A percentile compares a stretch with the other conserved stretches of the same genome.
Conservation (phyloP, 345 rosid genomes). For the Capsella bursapastoris region DNA sequence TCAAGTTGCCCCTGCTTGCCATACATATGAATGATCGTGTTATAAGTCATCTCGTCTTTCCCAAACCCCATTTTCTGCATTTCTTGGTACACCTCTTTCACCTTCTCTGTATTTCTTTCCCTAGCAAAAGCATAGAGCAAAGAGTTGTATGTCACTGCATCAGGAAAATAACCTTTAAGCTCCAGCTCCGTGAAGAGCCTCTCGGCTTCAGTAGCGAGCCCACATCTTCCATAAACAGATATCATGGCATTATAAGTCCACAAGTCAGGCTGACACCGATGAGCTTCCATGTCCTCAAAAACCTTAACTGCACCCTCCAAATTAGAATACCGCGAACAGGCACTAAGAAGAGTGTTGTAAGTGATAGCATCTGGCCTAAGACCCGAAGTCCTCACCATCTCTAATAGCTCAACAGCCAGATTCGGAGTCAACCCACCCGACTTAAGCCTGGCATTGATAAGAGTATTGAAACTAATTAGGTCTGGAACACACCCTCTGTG, state of each 20-base stretch:
- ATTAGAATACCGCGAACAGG: slow-evolving; percentile 80
- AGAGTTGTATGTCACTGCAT: slow-evolving; percentile 91
- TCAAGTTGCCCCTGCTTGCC: slow-evolving; percentile 86
- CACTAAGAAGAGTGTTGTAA: slow-evolving; percentile 87
- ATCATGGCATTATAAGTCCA: slow-evolving; percentile 99
- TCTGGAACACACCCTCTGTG: slow-evolving; percentile 84
- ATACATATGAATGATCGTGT: slow-evolving; percentile 94
- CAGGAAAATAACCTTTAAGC: slow-evolving; percentile 77
- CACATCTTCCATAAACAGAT: slow-evolving; percentile 88
- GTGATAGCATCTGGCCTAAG: slow-evolving; percentile 91
- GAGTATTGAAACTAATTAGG: slow-evolving; percentile 92
- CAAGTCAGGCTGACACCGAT: slow-evolving; percentile 80
- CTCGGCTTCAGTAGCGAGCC: slow-evolving; percentile 71
- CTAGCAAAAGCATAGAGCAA: slow-evolving; percentile 94
- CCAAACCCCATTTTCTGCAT: slow-evolving; percentile 84
- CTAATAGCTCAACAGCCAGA: slow-evolving; percentile 65
- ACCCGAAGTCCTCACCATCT: slow-evolving; percentile 77
- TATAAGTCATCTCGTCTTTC: slow-evolving; percentile 87
- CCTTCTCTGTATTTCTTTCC: slow-evolving; percentile 78
- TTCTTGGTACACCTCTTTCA: slow-evolving; percentile 64
- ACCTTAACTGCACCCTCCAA: slow-evolving; percentile 77
- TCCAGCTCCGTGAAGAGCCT: slow-evolving; percentile 74
- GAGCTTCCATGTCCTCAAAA: slow-evolving; percentile 75
- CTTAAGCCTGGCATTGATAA: slow-evolving; percentile 86
- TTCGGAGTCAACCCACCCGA: slow-evolving; percentile 60